phyloP scores from a whole-genome alignment of 2,329 filamentous ascomycete species.

The Zymoseptoria pseudotritici region DNA sequence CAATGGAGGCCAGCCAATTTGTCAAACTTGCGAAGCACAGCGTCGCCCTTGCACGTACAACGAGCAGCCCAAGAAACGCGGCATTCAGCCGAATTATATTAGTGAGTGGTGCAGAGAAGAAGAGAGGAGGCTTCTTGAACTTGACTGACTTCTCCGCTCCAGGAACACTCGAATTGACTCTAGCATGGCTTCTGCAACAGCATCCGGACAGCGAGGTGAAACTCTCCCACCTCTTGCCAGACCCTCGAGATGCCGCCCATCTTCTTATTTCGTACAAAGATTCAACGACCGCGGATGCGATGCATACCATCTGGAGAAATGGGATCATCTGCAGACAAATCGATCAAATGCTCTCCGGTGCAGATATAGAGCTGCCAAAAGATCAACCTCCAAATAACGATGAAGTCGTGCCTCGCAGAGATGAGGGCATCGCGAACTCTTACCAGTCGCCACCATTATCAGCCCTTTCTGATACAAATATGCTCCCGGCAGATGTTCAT shows the following conservation, averaged over 20 bases:
- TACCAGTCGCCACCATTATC: slow-evolving; percentile 17
- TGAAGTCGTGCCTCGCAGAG: not conserved
- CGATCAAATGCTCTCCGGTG: slow-evolving; percentile 51
- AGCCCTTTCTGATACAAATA: slow-evolving; percentile 9
- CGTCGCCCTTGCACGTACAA: slow-evolving; percentile 64
- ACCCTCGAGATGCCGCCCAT: slow-evolving; percentile 35
- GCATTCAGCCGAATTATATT: slow-evolving; percentile 73
- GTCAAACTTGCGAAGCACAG: slow-evolving; percentile 58
- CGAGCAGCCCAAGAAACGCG: slow-evolving; percentile 65
- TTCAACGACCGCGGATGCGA: slow-evolving; percentile 45
- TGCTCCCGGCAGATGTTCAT: slow-evolving; percentile 1
- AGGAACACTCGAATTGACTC: slow-evolving; percentile 59
- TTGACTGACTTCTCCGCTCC: not conserved
- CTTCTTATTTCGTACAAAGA: slow-evolving; percentile 48
- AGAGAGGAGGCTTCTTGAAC: too few relatives aligned
- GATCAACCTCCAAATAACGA: not conserved
- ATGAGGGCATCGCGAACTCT: not conserved
- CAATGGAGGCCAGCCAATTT: slow-evolving; percentile 60
- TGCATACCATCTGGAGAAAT: slow-evolving; percentile 56
- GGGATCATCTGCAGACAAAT: slow-evolving; percentile 57
- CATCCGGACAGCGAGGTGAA: slow-evolving; percentile 53
- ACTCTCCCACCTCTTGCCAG: slow-evolving; percentile 48
- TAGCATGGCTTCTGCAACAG: slow-evolving; percentile 59
- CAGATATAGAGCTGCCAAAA: slow-evolving; percentile 17
- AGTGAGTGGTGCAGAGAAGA: slow-evolving; percentile 16